phyloP scores from a whole-genome alignment of 2,329 filamentous ascomycete species.

The Microsporum ferrugineum region DNA sequence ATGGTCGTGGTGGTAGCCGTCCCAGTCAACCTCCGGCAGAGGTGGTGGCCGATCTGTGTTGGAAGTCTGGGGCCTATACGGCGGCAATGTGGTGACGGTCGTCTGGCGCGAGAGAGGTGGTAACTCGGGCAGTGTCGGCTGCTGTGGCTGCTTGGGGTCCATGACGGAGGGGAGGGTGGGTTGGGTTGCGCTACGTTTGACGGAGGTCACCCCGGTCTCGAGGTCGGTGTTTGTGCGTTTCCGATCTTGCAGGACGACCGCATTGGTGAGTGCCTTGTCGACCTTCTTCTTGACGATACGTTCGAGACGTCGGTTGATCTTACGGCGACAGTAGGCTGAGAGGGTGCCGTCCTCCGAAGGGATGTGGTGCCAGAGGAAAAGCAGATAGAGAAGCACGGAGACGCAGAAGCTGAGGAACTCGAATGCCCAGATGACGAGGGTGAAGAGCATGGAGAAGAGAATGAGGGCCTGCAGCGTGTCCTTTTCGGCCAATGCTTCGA shows the following conservation, averaged over 20 bases:
- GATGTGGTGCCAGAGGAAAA: conserved; percentile 89
- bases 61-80: conserved; percentile 47
- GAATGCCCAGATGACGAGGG: conserved; percentile 77
- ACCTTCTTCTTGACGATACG: conserved; percentile 78
- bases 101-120: conserved; percentile 50
- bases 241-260: conserved; percentile 48
- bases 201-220: conserved; percentile 18
- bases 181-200: conserved; percentile 44
- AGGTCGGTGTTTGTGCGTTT: conserved; percentile 34
- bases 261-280: conserved; percentile 74
- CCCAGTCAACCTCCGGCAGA: conserved; percentile 10
- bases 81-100: conserved; percentile 50
- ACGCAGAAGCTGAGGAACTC: conserved; percentile 62
- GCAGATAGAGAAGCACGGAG: conserved; percentile 66
- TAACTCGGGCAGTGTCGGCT: conserved; percentile 37
- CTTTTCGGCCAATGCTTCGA: conserved; percentile 58
- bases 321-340: conserved; percentile 76
- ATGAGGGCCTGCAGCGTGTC: conserved; percentile 72
- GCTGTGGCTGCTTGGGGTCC: conserved; percentile 30
- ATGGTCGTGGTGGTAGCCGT: background rate
- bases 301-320: conserved; percentile 75
- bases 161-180: conserved; percentile 52
- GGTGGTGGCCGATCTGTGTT: conserved; percentile 15
- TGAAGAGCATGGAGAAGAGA: conserved; percentile 85
- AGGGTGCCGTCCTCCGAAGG: conserved; percentile 69